Percentiles rank a stretch among this genome's conserved stretches.
phyloP scores from a whole-genome alignment of 306 rosid species.

The Glycyrrhiza uralensis region DNA sequence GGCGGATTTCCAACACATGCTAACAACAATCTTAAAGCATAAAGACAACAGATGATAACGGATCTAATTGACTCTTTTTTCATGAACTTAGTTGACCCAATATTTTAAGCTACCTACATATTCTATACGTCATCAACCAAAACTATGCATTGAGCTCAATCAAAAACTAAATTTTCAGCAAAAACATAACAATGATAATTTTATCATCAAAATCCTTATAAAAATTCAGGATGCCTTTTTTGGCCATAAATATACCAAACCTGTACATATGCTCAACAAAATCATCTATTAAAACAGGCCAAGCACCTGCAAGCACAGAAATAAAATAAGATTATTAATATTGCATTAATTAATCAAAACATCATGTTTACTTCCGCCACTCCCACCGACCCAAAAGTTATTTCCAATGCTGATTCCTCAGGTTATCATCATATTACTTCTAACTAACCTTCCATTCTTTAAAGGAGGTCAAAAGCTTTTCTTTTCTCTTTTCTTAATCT shows the following conservation, averaged over 20 bases:
- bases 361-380: neutral
- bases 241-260: conserved; percentile 46
- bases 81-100: conserved; percentile 9
- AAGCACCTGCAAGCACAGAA: conserved; percentile 70
- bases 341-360: conserved; percentile 6
- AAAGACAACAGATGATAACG: neutral
- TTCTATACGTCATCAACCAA: conserved; percentile 10
- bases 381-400: neutral
- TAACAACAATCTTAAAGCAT: conserved; percentile 3
- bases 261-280: conserved; percentile 97
- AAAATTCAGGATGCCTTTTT: neutral
- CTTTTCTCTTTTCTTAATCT: neutral
- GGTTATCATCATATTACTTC: neutral
- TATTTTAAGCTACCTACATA: neutral
- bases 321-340: neutral
- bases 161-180: neutral
- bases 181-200: conserved; percentile 5
- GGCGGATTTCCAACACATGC: too few relatives aligned
- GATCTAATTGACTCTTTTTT: neutral
- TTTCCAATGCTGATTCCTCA: neutral
- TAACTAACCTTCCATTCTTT: neutral
- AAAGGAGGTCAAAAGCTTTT: neutral
- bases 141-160: neutral
- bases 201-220: neutral
- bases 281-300: conserved; percentile 97